These are phyloP conservation scores for Phytophthora fragariae DNA, from an alignment of 352 stramenopile genomes.

Conservation along the genomic window DNA sequence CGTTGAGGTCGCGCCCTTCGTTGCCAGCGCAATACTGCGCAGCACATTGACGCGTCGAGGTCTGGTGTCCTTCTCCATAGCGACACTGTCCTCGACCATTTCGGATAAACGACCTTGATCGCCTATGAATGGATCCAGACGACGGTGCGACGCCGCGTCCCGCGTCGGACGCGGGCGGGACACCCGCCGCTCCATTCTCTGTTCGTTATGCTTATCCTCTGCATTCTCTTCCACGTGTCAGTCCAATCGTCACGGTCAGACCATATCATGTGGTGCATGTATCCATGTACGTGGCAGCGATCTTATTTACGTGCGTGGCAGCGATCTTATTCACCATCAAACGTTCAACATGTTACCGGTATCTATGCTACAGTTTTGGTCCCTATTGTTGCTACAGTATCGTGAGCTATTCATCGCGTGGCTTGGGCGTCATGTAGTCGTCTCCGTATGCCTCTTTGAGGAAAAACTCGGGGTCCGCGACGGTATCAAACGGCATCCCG, in stretches of 20 bases:
- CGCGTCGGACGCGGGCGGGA: not conserved
- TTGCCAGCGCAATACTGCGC: not conserved
- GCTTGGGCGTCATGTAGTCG: slow-evolving; percentile 37
- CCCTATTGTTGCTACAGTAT: not conserved
- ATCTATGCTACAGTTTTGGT: not conserved
- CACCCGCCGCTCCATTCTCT: not conserved
- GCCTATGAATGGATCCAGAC: not conserved
- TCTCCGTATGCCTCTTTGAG: slow-evolving; percentile 34
- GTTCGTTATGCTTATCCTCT: not conserved
- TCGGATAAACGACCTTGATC: not conserved
- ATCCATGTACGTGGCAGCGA: not conserved
- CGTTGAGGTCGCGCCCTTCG: not conserved
- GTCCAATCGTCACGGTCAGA: not conserved
- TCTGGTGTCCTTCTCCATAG: not conserved
- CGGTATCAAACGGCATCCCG: slow-evolving; percentile 35
- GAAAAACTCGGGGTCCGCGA: slow-evolving; percentile 38
- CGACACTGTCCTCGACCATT: not conserved
- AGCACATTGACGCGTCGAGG: not conserved
- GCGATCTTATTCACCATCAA: too few species aligned
- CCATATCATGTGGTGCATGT: not conserved
- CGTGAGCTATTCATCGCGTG: not conserved
- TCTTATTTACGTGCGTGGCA: too few species aligned
- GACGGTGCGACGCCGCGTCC: not conserved
- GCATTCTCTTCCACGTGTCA: not conserved
- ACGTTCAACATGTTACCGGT: not conserved